A percentile compares a stretch with the other conserved stretches of the same genome.
These are phyloP conservation scores for Desmodesmus armatus DNA, from an alignment of 139 green algal genomes.

Conservation along the genomic window DNA sequence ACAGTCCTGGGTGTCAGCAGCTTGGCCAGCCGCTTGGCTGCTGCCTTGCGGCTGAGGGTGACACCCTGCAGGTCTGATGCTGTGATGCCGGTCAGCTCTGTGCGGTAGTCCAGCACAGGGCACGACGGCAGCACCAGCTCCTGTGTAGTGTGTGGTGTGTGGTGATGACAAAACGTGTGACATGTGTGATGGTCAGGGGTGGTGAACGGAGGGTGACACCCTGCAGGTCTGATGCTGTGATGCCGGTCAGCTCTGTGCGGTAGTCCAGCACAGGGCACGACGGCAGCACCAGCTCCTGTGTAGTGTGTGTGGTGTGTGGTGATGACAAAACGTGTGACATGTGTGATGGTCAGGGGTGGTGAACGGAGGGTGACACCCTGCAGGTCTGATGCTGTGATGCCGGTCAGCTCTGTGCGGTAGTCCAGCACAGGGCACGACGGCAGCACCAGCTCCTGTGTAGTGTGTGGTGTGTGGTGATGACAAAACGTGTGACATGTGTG, in stretches of 20 bases:
- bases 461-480: too few relatives aligned
- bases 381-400: constrained; percentile 57
- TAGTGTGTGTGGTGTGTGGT: too few relatives aligned
- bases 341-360: too few relatives aligned
- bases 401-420: constrained; percentile 61
- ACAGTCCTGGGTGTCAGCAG: constrained; percentile 45
- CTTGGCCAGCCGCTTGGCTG: not conserved
- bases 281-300: constrained; percentile 62
- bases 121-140: constrained; percentile 56
- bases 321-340: too few relatives aligned
- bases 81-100: constrained; percentile 62
- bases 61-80: constrained; percentile 54
- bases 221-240: constrained; percentile 54
- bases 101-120: constrained; percentile 58
- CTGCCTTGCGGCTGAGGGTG: not conserved
- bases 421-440: constrained; percentile 54
- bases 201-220: too few relatives aligned
- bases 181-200: too few relatives aligned
- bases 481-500: too few relatives aligned
- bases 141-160: too few relatives aligned
- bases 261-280: constrained; percentile 50
- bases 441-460: constrained; percentile 63
- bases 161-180: too few relatives aligned
- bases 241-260: constrained; percentile 58
- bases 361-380: constrained; percentile 27